phyloP scores from a whole-genome alignment of 305 asterid genomes.

The Fraxinus angustifolia region DNA sequence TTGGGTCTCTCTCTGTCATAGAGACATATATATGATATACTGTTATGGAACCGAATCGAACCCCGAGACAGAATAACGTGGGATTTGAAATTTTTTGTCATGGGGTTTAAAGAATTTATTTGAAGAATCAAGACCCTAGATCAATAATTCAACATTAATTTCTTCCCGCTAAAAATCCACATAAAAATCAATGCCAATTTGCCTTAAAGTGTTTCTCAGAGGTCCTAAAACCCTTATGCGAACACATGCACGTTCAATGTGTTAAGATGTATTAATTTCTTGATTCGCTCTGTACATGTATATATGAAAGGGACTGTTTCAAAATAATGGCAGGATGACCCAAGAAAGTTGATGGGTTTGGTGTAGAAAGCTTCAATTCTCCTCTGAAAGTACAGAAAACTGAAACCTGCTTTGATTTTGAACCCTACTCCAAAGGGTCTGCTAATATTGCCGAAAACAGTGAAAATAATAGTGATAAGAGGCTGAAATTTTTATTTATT shows the following conservation, averaged over 20 bases:
- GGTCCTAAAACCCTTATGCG: constrained; percentile 17
- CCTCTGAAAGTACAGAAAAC: constrained; percentile 16
- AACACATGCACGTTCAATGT: constrained; percentile 27
- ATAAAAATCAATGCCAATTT: constrained; percentile 14
- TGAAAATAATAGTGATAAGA: neutral
- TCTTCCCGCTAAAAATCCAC: constrained; percentile 38
- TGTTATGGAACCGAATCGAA: neutral
- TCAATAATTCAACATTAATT: neutral
- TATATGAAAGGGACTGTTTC: constrained; percentile 24
- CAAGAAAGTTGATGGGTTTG: constrained; percentile 27
- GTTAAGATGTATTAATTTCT: neutral
- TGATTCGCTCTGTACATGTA: neutral
- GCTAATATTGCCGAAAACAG: neutral
- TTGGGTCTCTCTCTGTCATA: neutral
- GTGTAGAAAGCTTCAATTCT: constrained; percentile 28
- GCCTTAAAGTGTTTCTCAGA: constrained; percentile 1
- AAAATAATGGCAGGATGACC: constrained; percentile 1
- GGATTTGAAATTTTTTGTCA: constrained; percentile 22
- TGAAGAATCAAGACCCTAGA: neutral
- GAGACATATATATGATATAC: neutral
- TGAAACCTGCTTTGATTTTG: constrained; percentile 5
- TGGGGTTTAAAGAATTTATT: constrained; percentile 10
- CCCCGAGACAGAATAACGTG: neutral
- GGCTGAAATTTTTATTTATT: constrained; percentile 28
- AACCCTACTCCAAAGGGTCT: neutral